A percentile compares a stretch with the other conserved stretches of the same genome.
phyloP scores from a whole-genome alignment of 768 basidiomycete species.

The Naganishia vishniacii region DNA sequence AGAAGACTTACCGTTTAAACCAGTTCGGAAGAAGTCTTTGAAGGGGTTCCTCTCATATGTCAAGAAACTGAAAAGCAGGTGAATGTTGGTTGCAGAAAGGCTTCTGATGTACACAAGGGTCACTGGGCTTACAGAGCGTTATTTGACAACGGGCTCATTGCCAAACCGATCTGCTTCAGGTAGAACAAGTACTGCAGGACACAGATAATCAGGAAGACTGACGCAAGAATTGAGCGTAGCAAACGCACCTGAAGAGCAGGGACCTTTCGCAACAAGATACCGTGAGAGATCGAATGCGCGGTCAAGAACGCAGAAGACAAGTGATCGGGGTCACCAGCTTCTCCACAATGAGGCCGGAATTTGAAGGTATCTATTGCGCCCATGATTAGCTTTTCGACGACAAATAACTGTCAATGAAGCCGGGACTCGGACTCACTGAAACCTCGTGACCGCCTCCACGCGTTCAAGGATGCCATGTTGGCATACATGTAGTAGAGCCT shows the following conservation, averaged over 20 bases:
- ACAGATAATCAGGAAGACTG: not conserved
- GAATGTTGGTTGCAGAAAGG: not conserved
- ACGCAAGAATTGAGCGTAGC: too few relatives aligned
- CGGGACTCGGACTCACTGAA: slow-evolving; percentile 64
- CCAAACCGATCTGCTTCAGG: slow-evolving; percentile 93
- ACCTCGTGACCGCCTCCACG: slow-evolving; percentile 77
- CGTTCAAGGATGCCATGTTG: slow-evolving; percentile 89
- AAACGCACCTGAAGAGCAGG: slow-evolving; percentile 62
- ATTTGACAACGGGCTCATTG: slow-evolving; percentile 97
- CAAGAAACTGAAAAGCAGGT: slow-evolving; percentile 19
- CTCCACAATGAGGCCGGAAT: slow-evolving; percentile 91
- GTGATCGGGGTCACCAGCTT: slow-evolving; percentile 97
- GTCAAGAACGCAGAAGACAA: slow-evolving; percentile 92
- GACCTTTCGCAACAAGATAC: slow-evolving; percentile 95
- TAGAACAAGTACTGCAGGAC: slow-evolving; percentile 82
- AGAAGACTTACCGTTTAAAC: slow-evolving; percentile 61
- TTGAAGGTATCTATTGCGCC: slow-evolving; percentile 76
- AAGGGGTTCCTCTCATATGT: slow-evolving; percentile 95
- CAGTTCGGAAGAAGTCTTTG: slow-evolving; percentile 92
- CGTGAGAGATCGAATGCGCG: slow-evolving; percentile 96
- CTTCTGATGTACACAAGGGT: not conserved
- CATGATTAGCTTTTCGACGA: too few relatives aligned
- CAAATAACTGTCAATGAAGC: slow-evolving; percentile 12
- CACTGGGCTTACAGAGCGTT: slow-evolving; percentile 65
- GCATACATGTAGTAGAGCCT: slow-evolving; percentile 97